A percentile compares a stretch with the other conserved stretches of the same genome.
Evolutionary conservation across 495 filamentous ascomycete species (phyloP).

Genomic region (Delitschia confertaspora): DNA sequence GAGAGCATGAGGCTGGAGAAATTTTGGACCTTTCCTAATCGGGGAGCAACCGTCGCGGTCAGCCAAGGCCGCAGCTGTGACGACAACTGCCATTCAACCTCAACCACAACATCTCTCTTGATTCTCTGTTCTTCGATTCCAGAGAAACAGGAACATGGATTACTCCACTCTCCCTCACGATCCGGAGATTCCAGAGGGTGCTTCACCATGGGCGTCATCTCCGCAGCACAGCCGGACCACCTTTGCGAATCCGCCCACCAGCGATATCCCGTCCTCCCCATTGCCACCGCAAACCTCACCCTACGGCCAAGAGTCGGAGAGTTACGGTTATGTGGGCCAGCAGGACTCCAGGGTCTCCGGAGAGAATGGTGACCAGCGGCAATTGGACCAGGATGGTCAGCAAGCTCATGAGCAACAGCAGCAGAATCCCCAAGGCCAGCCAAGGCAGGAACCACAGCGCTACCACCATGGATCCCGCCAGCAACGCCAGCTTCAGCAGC

Average conservation of each 20-base stretch:
- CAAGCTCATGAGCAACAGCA: conserved; percentile 35
- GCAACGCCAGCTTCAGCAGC: conserved; percentile 41
- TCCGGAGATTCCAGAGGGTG: conserved; percentile 57
- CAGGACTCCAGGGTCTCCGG: conserved; percentile 10
- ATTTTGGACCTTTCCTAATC: conserved; percentile 4
- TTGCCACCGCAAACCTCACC: conserved; percentile 35
- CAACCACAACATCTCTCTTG: too few species aligned
- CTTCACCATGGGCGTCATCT: conserved; percentile 73
- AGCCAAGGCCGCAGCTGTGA: too few species aligned
- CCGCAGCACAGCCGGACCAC: conserved; percentile 53
- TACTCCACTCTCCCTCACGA: conserved; percentile 71
- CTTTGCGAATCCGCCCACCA: conserved; percentile 42
- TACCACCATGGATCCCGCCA: conserved; percentile 37
- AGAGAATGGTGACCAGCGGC: conserved; percentile 35
- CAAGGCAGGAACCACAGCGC: conserved; percentile 36
- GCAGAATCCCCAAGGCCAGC: conserved; percentile 38
- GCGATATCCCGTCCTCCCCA: conserved; percentile 51
- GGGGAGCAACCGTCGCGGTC: too few species aligned
- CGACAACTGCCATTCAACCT: too few species aligned
- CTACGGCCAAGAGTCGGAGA: conserved; percentile 30
- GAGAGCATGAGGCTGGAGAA: too few species aligned
- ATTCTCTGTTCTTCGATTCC: too few species aligned
- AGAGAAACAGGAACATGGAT: too few species aligned
- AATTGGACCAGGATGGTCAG: conserved; percentile 38
- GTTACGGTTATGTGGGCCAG: conserved; percentile 24